phyloP scores from a whole-genome alignment of 371 early-diverging fungal genomes.

The Lichtheimia ornata region DNA sequence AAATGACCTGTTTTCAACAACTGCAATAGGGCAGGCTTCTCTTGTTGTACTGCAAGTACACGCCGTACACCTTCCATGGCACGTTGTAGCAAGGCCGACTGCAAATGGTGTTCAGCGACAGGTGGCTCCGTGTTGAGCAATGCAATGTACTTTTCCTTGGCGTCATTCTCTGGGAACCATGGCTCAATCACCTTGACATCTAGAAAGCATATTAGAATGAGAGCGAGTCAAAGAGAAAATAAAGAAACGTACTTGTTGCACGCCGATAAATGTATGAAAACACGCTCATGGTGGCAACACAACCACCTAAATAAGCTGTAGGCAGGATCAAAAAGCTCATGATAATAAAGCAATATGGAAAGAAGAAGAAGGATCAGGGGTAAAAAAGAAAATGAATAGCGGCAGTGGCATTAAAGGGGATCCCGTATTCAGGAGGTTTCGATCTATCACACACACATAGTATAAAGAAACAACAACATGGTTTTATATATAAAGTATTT shows the following conservation, averaged over 20 bases:
- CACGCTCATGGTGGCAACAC: constrained; percentile 63
- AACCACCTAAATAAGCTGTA: constrained; percentile 60
- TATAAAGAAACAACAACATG: no score
- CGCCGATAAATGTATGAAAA: constrained; percentile 59
- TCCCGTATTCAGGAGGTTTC: no score
- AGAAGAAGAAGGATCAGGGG: neutral
- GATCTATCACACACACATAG: no score
- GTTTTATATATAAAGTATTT: no score
- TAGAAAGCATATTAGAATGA: constrained; percentile 3
- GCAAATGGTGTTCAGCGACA: constrained; percentile 64
- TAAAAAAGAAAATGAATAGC: no score
- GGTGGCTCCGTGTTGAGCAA: constrained; percentile 65
- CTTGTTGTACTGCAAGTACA: constrained; percentile 74
- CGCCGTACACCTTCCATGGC: constrained; percentile 85
- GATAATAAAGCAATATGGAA: constrained; percentile 9
- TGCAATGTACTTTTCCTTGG: constrained; percentile 73
- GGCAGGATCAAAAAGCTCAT: constrained; percentile 57
- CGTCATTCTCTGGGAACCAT: constrained; percentile 72
- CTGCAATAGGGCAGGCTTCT: constrained; percentile 79
- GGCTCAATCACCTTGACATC: constrained; percentile 54
- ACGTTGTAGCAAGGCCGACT: constrained; percentile 80
- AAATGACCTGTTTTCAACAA: constrained; percentile 85
- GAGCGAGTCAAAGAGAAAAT: no score
- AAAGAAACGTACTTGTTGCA: constrained; percentile 31
- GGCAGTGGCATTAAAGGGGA: no score